Conservation (phyloP, 2,329 filamentous ascomycete species). For the Venturia nashicola region DNA sequence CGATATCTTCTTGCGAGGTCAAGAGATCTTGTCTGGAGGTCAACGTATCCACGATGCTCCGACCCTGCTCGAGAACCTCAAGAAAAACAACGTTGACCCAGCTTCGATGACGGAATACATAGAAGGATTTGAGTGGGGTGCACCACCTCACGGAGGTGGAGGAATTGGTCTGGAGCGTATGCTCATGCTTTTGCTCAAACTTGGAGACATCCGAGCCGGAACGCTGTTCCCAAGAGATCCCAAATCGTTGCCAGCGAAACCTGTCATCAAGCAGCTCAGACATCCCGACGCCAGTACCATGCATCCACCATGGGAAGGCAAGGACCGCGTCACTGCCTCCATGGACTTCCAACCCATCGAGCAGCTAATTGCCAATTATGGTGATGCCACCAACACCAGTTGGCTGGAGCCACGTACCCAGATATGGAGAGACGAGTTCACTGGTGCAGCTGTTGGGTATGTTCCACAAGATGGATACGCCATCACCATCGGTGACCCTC, state of each 20-base stretch:
- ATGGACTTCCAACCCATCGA: constrained; percentile 60
- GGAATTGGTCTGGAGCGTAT: constrained; percentile 85
- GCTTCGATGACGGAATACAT: constrained; percentile 85
- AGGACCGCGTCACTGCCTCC: constrained; percentile 34
- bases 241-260: constrained; percentile 64
- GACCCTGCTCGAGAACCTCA: constrained; percentile 68
- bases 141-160: constrained; percentile 79
- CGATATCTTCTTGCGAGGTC: constrained; percentile 86
- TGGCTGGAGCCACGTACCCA: constrained; percentile 85
- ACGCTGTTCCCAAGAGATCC: constrained; percentile 82
- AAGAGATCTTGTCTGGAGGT: constrained; percentile 84
- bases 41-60: constrained; percentile 80
- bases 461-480: constrained; percentile 66
- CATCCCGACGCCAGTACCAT: constrained; percentile 82
- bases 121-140: constrained; percentile 75
- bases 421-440: constrained; percentile 69
- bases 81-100: constrained; percentile 60
- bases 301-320: constrained; percentile 49
- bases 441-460: constrained; percentile 76
- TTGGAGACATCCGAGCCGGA: constrained; percentile 81
- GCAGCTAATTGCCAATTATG: constrained; percentile 88
- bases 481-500: constrained; percentile 76
- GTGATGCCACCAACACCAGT: constrained; percentile 85
- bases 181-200: constrained; percentile 70
- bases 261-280: constrained; percentile 52